Evolutionary conservation across 345 rosid genomes (phyloP).

Genomic region (Gossypium raimondii): DNA sequence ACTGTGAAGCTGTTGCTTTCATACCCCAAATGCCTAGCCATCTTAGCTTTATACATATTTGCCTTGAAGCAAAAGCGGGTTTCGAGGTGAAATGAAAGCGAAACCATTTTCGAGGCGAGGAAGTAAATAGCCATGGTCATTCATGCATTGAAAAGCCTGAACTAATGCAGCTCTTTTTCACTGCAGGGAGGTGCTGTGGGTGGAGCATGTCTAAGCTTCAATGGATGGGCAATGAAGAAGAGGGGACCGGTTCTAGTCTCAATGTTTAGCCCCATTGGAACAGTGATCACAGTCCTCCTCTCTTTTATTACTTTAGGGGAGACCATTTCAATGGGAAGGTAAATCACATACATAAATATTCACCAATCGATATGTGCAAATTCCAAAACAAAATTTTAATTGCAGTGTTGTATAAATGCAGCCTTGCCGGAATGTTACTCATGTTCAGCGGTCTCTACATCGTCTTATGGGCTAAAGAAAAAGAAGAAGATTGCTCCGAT

Average conservation of each 20-base stretch:
- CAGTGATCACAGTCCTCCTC: conserved; percentile 56
- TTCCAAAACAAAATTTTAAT: neutral
- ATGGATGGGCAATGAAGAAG: conserved; percentile 91
- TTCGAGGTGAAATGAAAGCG: neutral
- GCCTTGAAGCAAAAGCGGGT: neutral
- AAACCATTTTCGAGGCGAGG: neutral
- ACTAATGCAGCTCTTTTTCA: conserved; percentile 2
- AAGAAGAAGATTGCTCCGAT: conserved; percentile 52
- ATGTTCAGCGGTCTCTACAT: conserved; percentile 78
- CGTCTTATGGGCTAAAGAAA: conserved; percentile 92
- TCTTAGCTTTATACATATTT: neutral
- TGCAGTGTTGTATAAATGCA: conserved; percentile 31
- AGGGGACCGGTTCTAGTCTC: conserved; percentile 86
- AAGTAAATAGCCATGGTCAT: too few relatives aligned
- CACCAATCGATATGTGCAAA: too few relatives aligned
- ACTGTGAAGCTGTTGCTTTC: neutral
- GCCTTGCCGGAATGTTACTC: conserved; percentile 69
- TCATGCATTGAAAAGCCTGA: neutral
- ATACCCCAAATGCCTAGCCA: neutral
- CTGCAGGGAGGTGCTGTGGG: conserved; percentile 56
- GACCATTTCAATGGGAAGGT: conserved; percentile 62
- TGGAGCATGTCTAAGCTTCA: conserved; percentile 75
- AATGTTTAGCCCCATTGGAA: conserved; percentile 74
- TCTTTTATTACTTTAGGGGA: conserved; percentile 65
- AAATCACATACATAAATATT: neutral